Percentiles rank a stretch among this genome's conserved stretches.
Conservation (phyloP, 1,284 basidiomycete species). For the Leccinum griseonigrum region DNA sequence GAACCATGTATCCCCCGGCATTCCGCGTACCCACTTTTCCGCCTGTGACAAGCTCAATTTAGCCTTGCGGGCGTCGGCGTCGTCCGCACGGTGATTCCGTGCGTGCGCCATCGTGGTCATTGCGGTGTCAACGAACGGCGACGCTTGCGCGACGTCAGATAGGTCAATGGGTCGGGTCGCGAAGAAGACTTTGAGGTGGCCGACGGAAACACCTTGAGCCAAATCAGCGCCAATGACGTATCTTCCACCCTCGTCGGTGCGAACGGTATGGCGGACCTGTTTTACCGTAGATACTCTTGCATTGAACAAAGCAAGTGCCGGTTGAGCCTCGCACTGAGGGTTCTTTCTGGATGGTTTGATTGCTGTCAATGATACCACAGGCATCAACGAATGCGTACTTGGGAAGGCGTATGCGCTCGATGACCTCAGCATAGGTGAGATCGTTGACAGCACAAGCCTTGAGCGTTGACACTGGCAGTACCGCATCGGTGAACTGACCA, state of each 20-base stretch:
- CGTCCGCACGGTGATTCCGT: not conserved
- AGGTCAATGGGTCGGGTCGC: not conserved
- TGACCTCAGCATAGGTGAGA: constrained; percentile 17
- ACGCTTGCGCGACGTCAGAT: not conserved
- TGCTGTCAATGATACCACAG: not conserved
- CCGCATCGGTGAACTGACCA: constrained; percentile 17
- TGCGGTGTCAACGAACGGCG: not conserved
- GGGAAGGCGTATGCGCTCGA: constrained; percentile 9
- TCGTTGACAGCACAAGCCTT: not conserved
- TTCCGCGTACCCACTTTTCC: not conserved
- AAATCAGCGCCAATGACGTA: constrained; percentile 14
- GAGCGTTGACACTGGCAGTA: constrained; percentile 13
- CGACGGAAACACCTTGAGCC: constrained; percentile 16
- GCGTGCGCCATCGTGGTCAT: not conserved
- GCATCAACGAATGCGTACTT: constrained; percentile 1
- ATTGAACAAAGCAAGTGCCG: constrained; percentile 18
- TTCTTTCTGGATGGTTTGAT: constrained; percentile 9
- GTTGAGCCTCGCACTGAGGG: constrained; percentile 16
- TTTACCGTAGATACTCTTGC: constrained; percentile 1
- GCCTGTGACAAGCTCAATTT: not conserved
- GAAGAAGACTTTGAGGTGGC: constrained; percentile 1
- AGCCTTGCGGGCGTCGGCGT: not conserved
- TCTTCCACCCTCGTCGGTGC: not conserved
- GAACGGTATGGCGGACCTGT: constrained; percentile 2
- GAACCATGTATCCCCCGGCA: not conserved